phyloP scores from a whole-genome alignment of 169 alveolate species.

The Eimeria zaria region DNA sequence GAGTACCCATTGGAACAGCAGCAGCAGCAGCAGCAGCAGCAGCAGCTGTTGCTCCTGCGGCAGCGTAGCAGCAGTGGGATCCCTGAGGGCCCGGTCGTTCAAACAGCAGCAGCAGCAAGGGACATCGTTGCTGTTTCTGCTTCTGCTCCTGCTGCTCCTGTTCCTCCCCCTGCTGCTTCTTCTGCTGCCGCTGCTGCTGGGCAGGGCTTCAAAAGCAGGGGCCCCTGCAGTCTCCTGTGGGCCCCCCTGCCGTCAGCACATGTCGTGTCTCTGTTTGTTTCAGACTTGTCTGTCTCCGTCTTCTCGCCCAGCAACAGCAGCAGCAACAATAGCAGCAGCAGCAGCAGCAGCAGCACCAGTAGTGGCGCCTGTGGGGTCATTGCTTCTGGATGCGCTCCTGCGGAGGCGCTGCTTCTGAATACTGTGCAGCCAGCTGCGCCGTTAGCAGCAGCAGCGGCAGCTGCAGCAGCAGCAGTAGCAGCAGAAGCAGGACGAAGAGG shows the following conservation, averaged over 20 bases:
- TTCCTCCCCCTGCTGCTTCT: neutral
- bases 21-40: neutral
- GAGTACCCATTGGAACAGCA: slow-evolving; percentile 2
- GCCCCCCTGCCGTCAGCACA: slow-evolving; percentile 30
- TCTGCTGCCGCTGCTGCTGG: neutral
- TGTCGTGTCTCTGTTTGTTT: slow-evolving; percentile 20
- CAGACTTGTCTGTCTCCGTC: slow-evolving; percentile 16
- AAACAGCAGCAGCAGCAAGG: neutral
- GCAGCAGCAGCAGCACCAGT: neutral
- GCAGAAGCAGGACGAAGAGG: slow-evolving; percentile 7
- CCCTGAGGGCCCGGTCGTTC: neutral
- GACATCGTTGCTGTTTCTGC: neutral
- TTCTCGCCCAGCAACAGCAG: slow-evolving; percentile 47
- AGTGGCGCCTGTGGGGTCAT: neutral
- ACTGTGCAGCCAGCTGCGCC: neutral
- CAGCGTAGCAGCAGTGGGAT: neutral
- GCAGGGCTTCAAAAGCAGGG: neutral
- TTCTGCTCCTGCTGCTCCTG: slow-evolving; percentile 6
- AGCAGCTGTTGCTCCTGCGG: slow-evolving; percentile 1
- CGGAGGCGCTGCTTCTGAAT: slow-evolving; percentile 3
- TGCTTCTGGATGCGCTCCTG: neutral
- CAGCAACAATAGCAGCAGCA: slow-evolving; percentile 37
- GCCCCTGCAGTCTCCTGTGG: slow-evolving; percentile 20
- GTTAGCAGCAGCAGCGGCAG: neutral
- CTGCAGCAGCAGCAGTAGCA: slow-evolving; percentile 8